Conservation (phyloP, 495 filamentous ascomycete species). For the Hyaloscypha variabilis region DNA sequence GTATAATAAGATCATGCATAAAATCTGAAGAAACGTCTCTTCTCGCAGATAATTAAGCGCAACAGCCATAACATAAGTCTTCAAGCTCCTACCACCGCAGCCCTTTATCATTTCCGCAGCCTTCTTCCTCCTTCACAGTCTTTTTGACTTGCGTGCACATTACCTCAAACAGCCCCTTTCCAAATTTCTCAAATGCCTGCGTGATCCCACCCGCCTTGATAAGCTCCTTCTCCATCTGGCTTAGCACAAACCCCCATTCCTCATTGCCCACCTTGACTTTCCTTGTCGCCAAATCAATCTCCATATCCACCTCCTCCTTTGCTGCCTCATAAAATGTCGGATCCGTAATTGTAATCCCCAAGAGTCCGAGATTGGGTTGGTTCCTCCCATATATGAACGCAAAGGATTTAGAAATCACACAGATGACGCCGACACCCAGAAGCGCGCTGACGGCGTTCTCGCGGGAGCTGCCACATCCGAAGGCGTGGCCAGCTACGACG, state of each 20-base stretch:
- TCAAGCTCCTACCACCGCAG: slow-evolving; percentile 37
- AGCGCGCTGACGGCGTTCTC: slow-evolving; percentile 45
- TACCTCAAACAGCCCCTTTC: slow-evolving; percentile 38
- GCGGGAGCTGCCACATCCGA: slow-evolving; percentile 47
- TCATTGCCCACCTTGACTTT: slow-evolving; percentile 27
- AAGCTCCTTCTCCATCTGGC: slow-evolving; percentile 40
- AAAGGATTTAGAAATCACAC: slow-evolving; percentile 45
- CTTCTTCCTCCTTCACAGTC: background rate
- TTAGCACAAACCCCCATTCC: slow-evolving; percentile 38
- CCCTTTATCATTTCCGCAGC: slow-evolving; percentile 1
- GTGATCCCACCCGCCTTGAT: slow-evolving; percentile 37
- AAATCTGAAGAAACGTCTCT: no score
- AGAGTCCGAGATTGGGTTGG: slow-evolving; percentile 42
- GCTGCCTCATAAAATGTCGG: slow-evolving; percentile 39
- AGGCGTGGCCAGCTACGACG: slow-evolving; percentile 45
- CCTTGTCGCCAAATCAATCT: slow-evolving; percentile 33
- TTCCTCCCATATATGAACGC: slow-evolving; percentile 46
- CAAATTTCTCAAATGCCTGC: slow-evolving; percentile 40
- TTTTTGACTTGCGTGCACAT: slow-evolving; percentile 21
- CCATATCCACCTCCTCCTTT: slow-evolving; percentile 34
- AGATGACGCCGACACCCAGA: slow-evolving; percentile 38
- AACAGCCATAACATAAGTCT: no score
- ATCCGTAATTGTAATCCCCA: slow-evolving; percentile 41
- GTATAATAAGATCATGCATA: no score
- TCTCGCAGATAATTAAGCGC: no score